Conservation (phyloP, 352 stramenopile species). For the Globisporangium megalacanthum region DNA sequence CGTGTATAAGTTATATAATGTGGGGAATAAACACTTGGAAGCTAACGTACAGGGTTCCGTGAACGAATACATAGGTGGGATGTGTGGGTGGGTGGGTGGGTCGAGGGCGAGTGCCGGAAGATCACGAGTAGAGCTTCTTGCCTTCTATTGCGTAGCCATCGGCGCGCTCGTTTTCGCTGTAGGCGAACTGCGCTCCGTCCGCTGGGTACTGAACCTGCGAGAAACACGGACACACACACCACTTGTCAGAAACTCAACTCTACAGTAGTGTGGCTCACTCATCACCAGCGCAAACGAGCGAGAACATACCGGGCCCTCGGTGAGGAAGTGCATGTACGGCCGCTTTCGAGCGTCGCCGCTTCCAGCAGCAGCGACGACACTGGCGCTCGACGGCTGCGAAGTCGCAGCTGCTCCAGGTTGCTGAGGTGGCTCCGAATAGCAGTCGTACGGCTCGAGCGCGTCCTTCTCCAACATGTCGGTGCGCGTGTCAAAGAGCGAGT, state of each 20-base stretch:
- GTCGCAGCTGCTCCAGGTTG: neutral
- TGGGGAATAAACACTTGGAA: neutral
- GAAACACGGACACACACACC: neutral
- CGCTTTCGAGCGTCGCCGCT: constrained; percentile 47
- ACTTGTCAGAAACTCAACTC: neutral
- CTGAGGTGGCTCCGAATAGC: constrained; percentile 34
- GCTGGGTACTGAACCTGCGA: constrained; percentile 11
- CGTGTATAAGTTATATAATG: constrained; percentile 2
- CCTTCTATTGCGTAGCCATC: constrained; percentile 67
- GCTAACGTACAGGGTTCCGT: constrained; percentile 11
- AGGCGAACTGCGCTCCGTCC: constrained; percentile 29
- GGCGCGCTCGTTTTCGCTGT: constrained; percentile 21
- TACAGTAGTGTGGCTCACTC: neutral
- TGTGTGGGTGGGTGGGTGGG: constrained; percentile 10
- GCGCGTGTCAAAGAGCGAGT: constrained; percentile 64
- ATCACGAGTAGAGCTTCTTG: constrained; percentile 74
- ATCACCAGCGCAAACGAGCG: neutral
- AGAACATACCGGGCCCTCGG: constrained; percentile 38
- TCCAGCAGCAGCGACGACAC: neutral
- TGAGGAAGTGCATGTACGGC: constrained; percentile 77
- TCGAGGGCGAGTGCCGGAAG: neutral
- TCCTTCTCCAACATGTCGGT: constrained; percentile 35
- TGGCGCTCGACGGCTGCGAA: neutral
- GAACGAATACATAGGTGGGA: constrained; percentile 25
- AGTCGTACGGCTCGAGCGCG: constrained; percentile 71